Percentiles rank a stretch among this genome's conserved stretches.
Evolutionary conservation across 768 basidiomycete species (phyloP).

Genomic region (Amanita thiersii): DNA sequence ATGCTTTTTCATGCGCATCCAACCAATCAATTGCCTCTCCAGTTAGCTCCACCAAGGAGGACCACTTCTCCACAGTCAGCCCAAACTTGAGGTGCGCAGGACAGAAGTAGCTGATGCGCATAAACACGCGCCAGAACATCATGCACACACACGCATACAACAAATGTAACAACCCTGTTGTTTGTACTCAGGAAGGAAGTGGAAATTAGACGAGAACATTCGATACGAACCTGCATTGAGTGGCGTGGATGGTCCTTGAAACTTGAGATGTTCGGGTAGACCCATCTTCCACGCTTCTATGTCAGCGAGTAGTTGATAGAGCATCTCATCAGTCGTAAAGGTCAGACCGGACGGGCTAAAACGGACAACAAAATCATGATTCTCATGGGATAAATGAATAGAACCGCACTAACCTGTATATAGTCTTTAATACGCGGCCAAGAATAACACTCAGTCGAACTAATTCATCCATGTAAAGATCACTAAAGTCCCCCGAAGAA

Average conservation of each 20-base stretch:
- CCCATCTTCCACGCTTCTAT: slow-evolving; percentile 71
- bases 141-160: slow-evolving; percentile 87
- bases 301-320: slow-evolving; percentile 55
- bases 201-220: not conserved
- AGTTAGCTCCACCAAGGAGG: slow-evolving; percentile 59
- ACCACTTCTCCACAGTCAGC: slow-evolving; percentile 77
- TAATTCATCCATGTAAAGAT: slow-evolving; percentile 84
- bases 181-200: slow-evolving; percentile 7
- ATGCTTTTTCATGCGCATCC: slow-evolving; percentile 66
- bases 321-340: slow-evolving; percentile 74
- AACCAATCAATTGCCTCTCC: slow-evolving; percentile 88
- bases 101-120: slow-evolving; percentile 92
- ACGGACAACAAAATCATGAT: slow-evolving; percentile 3
- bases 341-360: slow-evolving; percentile 80
- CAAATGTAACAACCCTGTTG: slow-evolving; percentile 76
- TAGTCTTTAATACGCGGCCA: slow-evolving; percentile 85
- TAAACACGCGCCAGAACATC: slow-evolving; percentile 98
- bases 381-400: slow-evolving; percentile 4
- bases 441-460: slow-evolving; percentile 87
- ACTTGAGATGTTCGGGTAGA: slow-evolving; percentile 73
- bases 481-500: slow-evolving; percentile 73
- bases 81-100: slow-evolving; percentile 86
- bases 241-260: slow-evolving; percentile 60
- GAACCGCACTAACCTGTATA: slow-evolving; percentile 62
- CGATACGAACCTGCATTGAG: slow-evolving; percentile 53